Evolutionary conservation across 2,329 filamentous ascomycete genomes (phyloP), one percentile per base, ranked within the genome.

Genomic region (Fusarium albidum): DNA sequence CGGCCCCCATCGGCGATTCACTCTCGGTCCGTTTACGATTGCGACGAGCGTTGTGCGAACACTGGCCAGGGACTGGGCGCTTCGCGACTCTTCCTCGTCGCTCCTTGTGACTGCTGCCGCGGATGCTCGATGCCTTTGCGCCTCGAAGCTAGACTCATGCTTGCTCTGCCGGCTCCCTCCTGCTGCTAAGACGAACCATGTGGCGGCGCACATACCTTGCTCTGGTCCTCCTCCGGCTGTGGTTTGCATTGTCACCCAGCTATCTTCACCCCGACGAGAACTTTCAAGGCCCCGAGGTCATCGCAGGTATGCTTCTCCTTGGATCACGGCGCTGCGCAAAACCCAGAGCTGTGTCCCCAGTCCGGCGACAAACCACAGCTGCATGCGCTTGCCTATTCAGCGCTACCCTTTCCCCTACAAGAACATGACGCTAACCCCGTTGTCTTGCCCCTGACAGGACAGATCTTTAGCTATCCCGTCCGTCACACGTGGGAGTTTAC

Each of bases 221-320:
- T 50, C 82, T 99, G 67, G 82, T 96, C 68, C 79, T 95, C 64
- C 85, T 96, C 68, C 89, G 95, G 74, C 82, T 98, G 69, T 98
- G 94, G 84, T 94, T 98, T 73, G 94, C 95, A 55, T 79, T 98
- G 61, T 93, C 90, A 59, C 91, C 95, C 53, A 98, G 94, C 80
- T 99, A 99, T 75, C 85, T 99, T 39, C 95, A 99, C 74, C 95
- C 95, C 6, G 95, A 99, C 78, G 95, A 99, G 82, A 95, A 98
- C 79, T 99, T 99, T 69, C 95, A 99, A 77, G 95, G 95, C 29
- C 95, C 95, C 13, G 95, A 99, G 79, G 89, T 98, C 61, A 95
- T 98, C 69, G 93, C 94, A 69, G 94, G 94, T 97, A 85, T 65
- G 87, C 53, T 51, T 37, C 42, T 27, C 33, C 38, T 29, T 32